Evolutionary conservation across 345 rosid genomes (phyloP), one percentile per base, ranked within the genome.

Genomic region (Linum lewisii): DNA sequence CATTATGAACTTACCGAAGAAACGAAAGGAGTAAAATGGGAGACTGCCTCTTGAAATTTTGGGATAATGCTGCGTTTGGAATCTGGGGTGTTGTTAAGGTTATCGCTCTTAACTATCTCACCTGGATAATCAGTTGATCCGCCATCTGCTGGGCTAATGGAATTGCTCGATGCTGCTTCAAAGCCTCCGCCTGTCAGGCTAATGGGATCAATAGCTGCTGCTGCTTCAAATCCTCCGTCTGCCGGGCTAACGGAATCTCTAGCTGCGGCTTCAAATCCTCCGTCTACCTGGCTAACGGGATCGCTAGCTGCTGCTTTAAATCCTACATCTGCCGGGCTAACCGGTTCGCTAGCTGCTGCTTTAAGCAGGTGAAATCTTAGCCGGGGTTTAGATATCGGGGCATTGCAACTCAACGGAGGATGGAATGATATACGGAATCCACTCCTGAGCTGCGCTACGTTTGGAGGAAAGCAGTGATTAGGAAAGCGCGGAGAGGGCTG

Each of bases 21-120:
- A 62, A 80, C 79, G 52, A 84, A 66, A 49, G 90, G 83, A 75
- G 93, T 82, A 21, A 75, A 70, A 32, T 85, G 60, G 55, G 66
- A 26, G 57, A 88, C 24, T 56, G 72, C 61, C 36, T 66, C 80
- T 49, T 72, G 83, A 25, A 82, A 73, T 32, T 62, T 73, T 22
- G 71, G 64, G 58, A 82, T 16, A 16, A 42, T 2, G 38, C 5
- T 14, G 24, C 68, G 74, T 44, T 70, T 66, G 10, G 76, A 53
- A 45, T 63, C 66, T 6, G 42, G 18, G 16, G 47, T 1, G 18
- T 11, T 16, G 47, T 42, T 11, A 42, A 4, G 1, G 47, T 2
- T 11, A 10, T 42, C 47, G 47, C 53, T 2, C 60, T 75, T 61
- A 22, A 61, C 60, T 16, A 36, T 60, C 56, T 18, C 68, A 50